Evolutionary conservation across 1,284 basidiomycete genomes (phyloP).

Genomic region (Papiliotrema flavescens): DNA sequence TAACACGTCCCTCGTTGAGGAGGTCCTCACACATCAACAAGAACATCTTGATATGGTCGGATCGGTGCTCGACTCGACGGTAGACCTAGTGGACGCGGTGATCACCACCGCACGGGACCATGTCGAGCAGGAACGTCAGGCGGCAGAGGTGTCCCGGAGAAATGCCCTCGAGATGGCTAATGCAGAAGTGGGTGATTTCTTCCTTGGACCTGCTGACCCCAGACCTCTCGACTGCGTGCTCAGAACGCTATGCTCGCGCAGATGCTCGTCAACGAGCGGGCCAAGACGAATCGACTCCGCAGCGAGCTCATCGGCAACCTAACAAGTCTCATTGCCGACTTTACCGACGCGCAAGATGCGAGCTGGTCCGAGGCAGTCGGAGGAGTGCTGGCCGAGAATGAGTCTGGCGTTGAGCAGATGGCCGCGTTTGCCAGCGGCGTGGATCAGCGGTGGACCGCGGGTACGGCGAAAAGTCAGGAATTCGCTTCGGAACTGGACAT

Average conservation of each 20-base stretch:
- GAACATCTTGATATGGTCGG: conserved; percentile 43
- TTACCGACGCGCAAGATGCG: conserved; percentile 64
- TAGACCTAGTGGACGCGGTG: conserved; percentile 58
- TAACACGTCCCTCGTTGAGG: conserved; percentile 35
- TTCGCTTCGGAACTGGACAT: conserved; percentile 12
- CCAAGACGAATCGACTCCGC: conserved; percentile 62
- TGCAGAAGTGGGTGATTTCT: conserved; percentile 52
- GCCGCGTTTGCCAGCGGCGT: conserved; percentile 6
- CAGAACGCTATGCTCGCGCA: conserved; percentile 68
- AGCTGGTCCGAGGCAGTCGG: conserved; percentile 62
- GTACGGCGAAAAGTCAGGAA: conserved; percentile 2
- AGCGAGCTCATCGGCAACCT: conserved; percentile 69
- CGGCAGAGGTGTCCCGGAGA: conserved; percentile 55
- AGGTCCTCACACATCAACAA: conserved; percentile 41
- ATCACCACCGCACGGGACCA: conserved; percentile 60
- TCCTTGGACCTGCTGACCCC: conserved; percentile 1
- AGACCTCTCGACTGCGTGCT: conserved; percentile 60
- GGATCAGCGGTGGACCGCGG: conserved; percentile 3
- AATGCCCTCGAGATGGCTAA: conserved; percentile 56
- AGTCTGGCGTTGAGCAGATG: conserved; percentile 53
- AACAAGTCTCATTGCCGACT: conserved; percentile 65
- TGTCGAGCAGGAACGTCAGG: conserved; percentile 57
- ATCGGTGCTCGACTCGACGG: conserved; percentile 40
- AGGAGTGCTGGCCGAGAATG: conserved; percentile 58
- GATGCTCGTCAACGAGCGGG: conserved; percentile 64